These are phyloP conservation scores for Xerocomellus chrysenteron DNA, from an alignment of 768 basidiomycete genomes.

Conservation along the genomic window DNA sequence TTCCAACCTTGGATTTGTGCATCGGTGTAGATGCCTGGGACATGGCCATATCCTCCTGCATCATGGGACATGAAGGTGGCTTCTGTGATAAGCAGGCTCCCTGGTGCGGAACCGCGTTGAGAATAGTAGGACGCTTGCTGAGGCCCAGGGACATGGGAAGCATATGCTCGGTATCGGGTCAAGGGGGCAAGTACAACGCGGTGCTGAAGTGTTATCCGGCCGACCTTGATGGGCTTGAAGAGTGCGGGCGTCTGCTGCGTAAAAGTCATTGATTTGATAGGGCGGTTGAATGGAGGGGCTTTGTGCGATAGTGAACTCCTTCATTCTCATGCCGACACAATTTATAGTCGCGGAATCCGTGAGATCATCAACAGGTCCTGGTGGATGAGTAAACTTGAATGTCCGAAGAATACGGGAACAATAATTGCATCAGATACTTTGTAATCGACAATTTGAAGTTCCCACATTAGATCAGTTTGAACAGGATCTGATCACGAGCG, in stretches of 20 bases:
- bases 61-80: slow-evolving; percentile 49
- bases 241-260: slow-evolving; percentile 23
- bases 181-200: slow-evolving; percentile 55
- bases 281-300: too few relatives aligned
- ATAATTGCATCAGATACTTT: too few relatives aligned
- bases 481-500: too few relatives aligned
- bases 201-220: slow-evolving; percentile 42
- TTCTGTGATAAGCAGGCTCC: slow-evolving; percentile 58
- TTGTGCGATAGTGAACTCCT: too few relatives aligned
- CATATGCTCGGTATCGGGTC: slow-evolving; percentile 43
- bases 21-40: slow-evolving; percentile 65
- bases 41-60: slow-evolving; percentile 48
- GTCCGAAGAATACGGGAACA: too few relatives aligned
- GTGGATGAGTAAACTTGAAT: too few relatives aligned
- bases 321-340: too few relatives aligned
- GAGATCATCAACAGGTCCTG: too few relatives aligned
- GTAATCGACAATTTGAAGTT: too few relatives aligned
- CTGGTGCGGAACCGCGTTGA: slow-evolving; percentile 46
- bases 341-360: too few relatives aligned
- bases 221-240: slow-evolving; percentile 49
- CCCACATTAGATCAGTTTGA: too few relatives aligned
- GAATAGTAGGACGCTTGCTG: slow-evolving; percentile 46
- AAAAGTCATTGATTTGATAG: too few relatives aligned
- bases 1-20: slow-evolving; percentile 58
- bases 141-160: slow-evolving; percentile 37